phyloP scores from a whole-genome alignment of 2,329 filamentous ascomycete species.

The Xylariaceae sp. region DNA sequence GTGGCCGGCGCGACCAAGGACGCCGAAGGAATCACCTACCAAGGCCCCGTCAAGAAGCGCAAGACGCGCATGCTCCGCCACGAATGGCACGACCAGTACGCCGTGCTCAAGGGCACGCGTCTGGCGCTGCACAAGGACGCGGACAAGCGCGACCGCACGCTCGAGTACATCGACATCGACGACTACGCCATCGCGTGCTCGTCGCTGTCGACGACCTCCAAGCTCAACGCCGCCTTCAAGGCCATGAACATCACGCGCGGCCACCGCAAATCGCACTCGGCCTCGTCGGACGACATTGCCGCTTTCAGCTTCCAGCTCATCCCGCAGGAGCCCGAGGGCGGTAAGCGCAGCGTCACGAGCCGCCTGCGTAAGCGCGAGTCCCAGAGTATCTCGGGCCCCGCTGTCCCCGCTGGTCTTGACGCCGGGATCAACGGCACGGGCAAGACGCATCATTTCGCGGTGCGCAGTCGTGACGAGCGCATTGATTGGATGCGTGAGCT shows the following conservation, averaged over 20 bases:
- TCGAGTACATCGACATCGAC: constrained; percentile 80
- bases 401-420: constrained; percentile 26
- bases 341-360: constrained; percentile 40
- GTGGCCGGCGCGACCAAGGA: constrained; percentile 32
- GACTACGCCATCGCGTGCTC: constrained; percentile 86
- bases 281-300: constrained; percentile 48
- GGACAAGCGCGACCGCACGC: constrained; percentile 47
- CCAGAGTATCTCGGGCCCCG: constrained; percentile 33
- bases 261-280: constrained; percentile 38
- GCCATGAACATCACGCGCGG: constrained; percentile 58
- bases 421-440: constrained; percentile 52
- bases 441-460: constrained; percentile 92
- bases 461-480: constrained; percentile 77
- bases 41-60: constrained; percentile 91
- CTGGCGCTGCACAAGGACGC: constrained; percentile 69
- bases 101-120: constrained; percentile 71
- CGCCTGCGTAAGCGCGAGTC: constrained; percentile 52
- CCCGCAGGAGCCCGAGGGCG: constrained; percentile 56
- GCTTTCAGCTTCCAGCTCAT: constrained; percentile 84
- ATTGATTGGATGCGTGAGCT: constrained; percentile 97
- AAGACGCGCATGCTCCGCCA: constrained; percentile 83
- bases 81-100: constrained; percentile 91
- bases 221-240: constrained; percentile 83
- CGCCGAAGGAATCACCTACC: constrained; percentile 57
- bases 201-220: constrained; percentile 66